Conservation (phyloP, 768 basidiomycete genomes). For the Tricholoma saponaceum region DNA sequence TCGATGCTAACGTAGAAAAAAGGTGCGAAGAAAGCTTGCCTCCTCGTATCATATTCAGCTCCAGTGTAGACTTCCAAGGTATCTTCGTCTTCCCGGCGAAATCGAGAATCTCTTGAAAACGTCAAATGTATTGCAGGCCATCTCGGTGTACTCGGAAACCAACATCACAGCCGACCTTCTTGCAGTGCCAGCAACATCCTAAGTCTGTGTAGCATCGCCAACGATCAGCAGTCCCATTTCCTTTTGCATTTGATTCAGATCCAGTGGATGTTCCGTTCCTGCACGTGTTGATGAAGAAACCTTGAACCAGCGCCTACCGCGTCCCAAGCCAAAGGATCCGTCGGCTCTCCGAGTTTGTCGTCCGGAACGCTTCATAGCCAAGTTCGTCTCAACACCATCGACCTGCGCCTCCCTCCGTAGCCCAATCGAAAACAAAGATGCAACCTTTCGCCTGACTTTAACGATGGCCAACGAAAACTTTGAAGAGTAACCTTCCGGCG, state of each 20-base stretch:
- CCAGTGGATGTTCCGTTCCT: background rate
- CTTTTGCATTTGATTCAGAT: background rate
- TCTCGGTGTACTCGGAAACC: background rate
- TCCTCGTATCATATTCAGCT: background rate
- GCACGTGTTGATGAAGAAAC: constrained; percentile 1
- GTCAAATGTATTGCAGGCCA: too few species aligned
- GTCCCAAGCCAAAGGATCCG: background rate
- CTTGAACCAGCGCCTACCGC: background rate
- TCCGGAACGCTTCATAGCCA: background rate
- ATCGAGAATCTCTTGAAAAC: too few species aligned
- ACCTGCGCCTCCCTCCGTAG: constrained; percentile 3
- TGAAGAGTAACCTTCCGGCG: background rate
- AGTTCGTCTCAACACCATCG: background rate
- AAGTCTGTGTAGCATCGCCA: too few species aligned
- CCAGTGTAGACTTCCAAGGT: too few species aligned
- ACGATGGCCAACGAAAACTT: background rate
- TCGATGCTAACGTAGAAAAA: background rate
- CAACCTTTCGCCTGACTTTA: background rate
- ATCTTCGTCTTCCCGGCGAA: background rate
- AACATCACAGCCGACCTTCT: too few species aligned
- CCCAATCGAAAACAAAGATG: constrained; percentile 5
- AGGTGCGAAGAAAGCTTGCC: background rate
- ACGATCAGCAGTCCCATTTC: background rate
- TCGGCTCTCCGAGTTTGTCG: background rate
- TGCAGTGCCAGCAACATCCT: background rate